phyloP scores from a whole-genome alignment of 179 eudicot genomes.

The Drosera spatulata region DNA sequence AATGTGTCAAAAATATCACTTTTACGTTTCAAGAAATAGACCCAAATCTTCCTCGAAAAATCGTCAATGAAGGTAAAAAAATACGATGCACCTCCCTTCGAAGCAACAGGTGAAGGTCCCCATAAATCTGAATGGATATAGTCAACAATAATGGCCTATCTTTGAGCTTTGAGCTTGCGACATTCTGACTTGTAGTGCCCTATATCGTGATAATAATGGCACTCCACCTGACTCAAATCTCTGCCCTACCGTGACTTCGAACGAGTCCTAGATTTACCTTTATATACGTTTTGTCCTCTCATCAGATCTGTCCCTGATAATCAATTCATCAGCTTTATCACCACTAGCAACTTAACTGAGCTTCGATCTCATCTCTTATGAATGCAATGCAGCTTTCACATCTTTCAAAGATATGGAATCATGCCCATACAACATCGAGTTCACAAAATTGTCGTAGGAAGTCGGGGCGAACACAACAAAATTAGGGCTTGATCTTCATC shows the following conservation, averaged over 20 bases:
- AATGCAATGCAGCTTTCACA: not conserved
- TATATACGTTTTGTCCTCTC: not conserved
- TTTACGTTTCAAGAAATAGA: not conserved
- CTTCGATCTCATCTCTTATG: too few species aligned
- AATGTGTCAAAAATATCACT: not conserved
- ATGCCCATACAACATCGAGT: not conserved
- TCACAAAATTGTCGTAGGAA: not conserved
- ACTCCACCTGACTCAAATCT: not conserved
- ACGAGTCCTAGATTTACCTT: not conserved
- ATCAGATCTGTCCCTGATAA: too few species aligned
- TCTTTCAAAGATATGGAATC: not conserved
- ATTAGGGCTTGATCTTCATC: conserved; percentile 1
- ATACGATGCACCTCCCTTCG: not conserved
- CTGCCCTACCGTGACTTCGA: too few species aligned
- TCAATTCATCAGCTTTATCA: too few species aligned
- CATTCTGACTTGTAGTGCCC: not conserved
- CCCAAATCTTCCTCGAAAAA: not conserved
- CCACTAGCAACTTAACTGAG: too few species aligned
- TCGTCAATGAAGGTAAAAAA: not conserved
- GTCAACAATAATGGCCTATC: not conserved
- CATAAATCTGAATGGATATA: not conserved
- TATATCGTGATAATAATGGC: not conserved
- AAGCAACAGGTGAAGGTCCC: not conserved
- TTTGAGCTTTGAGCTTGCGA: not conserved
- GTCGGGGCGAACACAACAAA: not conserved